Evolutionary conservation across 352 stramenopile genomes (phyloP).

Genomic region (Globisporangium heterothallicum): DNA sequence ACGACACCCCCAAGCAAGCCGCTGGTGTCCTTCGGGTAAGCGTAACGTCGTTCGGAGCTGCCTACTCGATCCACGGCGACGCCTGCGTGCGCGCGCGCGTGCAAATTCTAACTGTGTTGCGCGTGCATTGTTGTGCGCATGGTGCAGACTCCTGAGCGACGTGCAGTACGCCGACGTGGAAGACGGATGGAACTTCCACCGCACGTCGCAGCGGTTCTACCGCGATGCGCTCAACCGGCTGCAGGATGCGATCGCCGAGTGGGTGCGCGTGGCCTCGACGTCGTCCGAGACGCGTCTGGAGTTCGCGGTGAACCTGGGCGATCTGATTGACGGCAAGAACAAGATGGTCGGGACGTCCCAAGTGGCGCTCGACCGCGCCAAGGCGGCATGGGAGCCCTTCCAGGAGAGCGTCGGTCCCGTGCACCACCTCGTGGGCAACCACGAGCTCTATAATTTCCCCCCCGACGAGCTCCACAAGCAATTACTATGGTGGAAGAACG

Average conservation of each 20-base stretch:
- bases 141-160: slow-evolving; percentile 53
- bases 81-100: too few species aligned
- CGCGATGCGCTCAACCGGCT: slow-evolving; percentile 57
- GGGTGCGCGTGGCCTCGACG: slow-evolving; percentile 26
- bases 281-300: slow-evolving; percentile 16
- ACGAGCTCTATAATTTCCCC: slow-evolving; percentile 83
- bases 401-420: slow-evolving; percentile 39
- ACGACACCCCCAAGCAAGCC: slow-evolving; percentile 9
- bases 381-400: slow-evolving; percentile 39
- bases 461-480: slow-evolving; percentile 34
- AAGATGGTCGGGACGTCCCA: slow-evolving; percentile 31
- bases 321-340: slow-evolving; percentile 84
- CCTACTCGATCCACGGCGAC: too few species aligned
- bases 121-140: too few species aligned
- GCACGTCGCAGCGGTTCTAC: slow-evolving; percentile 62
- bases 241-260: slow-evolving; percentile 35
- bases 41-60: too few species aligned
- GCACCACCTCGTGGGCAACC: slow-evolving; percentile 79
- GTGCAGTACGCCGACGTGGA: slow-evolving; percentile 82
- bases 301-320: slow-evolving; percentile 74
- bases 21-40: slow-evolving; percentile 60
- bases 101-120: too few species aligned
- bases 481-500: slow-evolving; percentile 24
- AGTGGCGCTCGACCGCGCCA: slow-evolving; percentile 33
- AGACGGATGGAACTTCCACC: slow-evolving; percentile 75